A percentile compares a stretch with the other conserved stretches of the same genome.
phyloP scores from a whole-genome alignment of 2,329 filamentous ascomycete genomes.

The Thielaviopsis ethacetica region DNA sequence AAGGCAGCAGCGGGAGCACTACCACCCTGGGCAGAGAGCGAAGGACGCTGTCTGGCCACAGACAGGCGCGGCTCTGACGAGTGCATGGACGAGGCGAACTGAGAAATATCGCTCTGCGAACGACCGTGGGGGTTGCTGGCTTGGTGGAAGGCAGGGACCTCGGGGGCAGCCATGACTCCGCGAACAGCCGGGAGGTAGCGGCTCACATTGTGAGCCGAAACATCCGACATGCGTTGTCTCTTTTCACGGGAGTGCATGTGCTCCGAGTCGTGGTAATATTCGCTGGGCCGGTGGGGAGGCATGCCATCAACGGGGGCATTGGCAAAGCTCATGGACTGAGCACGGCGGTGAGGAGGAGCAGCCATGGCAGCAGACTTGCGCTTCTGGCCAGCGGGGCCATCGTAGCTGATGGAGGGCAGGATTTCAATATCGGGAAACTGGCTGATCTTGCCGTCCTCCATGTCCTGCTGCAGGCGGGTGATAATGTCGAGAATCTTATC shows the following conservation, averaged over 20 bases:
- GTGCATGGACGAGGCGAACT: conserved; percentile 7
- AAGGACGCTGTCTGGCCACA: conserved; percentile 7
- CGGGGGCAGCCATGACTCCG: conserved; percentile 2
- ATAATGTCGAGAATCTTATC: conserved; percentile 31
- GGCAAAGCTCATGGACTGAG: conserved; percentile 20
- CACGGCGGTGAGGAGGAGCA: conserved; percentile 14
- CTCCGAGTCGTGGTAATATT: conserved; percentile 8
- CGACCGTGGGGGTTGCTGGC: conserved; percentile 7
- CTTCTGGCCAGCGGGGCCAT: conserved; percentile 10
- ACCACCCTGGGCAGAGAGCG: background rate
- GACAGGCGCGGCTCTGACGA: conserved; percentile 4
- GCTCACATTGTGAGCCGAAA: conserved; percentile 7
- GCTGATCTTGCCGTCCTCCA: conserved; percentile 24
- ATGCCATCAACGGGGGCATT: conserved; percentile 6
- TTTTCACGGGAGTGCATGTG: conserved; percentile 7
- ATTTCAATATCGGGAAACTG: conserved; percentile 44
- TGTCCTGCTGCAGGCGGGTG: conserved; percentile 27
- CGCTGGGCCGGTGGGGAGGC: conserved; percentile 7
- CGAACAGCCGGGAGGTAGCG: conserved; percentile 8
- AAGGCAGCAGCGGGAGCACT: conserved; percentile 1
- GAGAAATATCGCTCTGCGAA: conserved; percentile 11
- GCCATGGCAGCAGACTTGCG: conserved; percentile 9
- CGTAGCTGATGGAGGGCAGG: conserved; percentile 30
- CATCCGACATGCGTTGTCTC: conserved; percentile 7
- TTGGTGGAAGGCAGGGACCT: background rate